A percentile compares a stretch with the other conserved stretches of the same genome.
Conservation (phyloP, 2,329 filamentous ascomycete genomes). For the Tympanopsis confertula region DNA sequence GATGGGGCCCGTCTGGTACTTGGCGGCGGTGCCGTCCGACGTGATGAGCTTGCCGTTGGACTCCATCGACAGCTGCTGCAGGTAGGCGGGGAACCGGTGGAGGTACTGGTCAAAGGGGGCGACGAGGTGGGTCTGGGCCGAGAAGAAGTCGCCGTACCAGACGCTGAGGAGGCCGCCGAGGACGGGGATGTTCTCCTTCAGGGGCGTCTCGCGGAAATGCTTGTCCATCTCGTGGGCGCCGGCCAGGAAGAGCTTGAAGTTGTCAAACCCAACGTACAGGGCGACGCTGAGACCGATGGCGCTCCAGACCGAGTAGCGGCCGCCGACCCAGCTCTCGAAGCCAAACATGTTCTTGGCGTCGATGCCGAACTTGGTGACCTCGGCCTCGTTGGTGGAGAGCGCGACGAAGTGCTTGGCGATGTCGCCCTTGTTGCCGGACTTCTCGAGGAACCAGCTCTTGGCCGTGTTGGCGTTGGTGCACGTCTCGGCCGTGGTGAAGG, state of each 20-base stretch:
- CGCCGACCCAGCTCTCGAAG: constrained; percentile 97
- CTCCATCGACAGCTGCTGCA: constrained; percentile 99
- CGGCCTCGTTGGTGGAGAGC: constrained; percentile 84
- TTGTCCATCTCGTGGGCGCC: constrained; percentile 97
- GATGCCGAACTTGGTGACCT: constrained; percentile 98
- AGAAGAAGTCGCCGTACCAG: constrained; percentile 99
- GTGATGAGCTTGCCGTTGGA: constrained; percentile 98
- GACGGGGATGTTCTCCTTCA: constrained; percentile 89
- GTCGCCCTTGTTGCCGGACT: constrained; percentile 62
- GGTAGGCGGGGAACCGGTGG: constrained; percentile 95
- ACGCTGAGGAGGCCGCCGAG: constrained; percentile 88
- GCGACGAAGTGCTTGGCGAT: constrained; percentile 99
- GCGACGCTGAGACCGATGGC: constrained; percentile 92
- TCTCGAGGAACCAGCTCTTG: constrained; percentile 91
- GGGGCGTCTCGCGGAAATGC: constrained; percentile 84
- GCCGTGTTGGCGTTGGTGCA: constrained; percentile 94
- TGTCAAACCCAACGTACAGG: constrained; percentile 91
- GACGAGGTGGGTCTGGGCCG: constrained; percentile 92
- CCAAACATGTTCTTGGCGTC: constrained; percentile 99
- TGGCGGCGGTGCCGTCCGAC: constrained; percentile 75
- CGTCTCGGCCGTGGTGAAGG: constrained; percentile 97
- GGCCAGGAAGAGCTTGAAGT: constrained; percentile 91
- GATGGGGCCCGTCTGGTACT: constrained; percentile 94
- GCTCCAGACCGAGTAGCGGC: constrained; percentile 97
- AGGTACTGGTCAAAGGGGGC: constrained; percentile 98